Conservation (phyloP, 2,329 filamentous ascomycete genomes). For the Saccharata proteae region DNA sequence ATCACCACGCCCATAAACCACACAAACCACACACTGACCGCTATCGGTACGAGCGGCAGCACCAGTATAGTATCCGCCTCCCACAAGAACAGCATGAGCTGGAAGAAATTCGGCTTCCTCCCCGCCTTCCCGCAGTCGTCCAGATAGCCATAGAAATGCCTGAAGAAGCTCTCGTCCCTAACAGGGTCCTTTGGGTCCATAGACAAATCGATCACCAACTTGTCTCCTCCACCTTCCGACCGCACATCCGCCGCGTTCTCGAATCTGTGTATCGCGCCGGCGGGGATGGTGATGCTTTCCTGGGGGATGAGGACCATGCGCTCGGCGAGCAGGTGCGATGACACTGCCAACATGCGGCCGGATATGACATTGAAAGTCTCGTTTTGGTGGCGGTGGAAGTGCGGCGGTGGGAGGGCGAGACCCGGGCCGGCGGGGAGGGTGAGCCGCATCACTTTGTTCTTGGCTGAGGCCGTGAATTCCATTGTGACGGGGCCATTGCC, state of each 20-base stretch:
- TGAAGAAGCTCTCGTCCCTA: slow-evolving; percentile 7
- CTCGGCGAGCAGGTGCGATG: not conserved
- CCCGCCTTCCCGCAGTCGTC: slow-evolving; percentile 3
- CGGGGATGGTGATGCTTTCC: slow-evolving; percentile 4
- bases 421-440: slow-evolving; percentile 1
- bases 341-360: slow-evolving; percentile 3
- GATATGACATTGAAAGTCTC: slow-evolving; percentile 3
- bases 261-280: slow-evolving; percentile 6
- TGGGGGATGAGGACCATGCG: not conserved
- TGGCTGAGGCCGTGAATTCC: slow-evolving; percentile 1
- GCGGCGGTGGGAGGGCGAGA: slow-evolving; percentile 1
- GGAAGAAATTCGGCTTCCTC: slow-evolving; percentile 3
- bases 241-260: slow-evolving; percentile 5
- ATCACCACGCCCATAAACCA: slow-evolving; percentile 3
- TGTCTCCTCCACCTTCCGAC: not conserved
- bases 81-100: slow-evolving; percentile 7
- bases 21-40: slow-evolving; percentile 2
- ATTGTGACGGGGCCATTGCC: slow-evolving; percentile 4
- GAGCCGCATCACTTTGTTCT: slow-evolving; percentile 1
- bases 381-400: slow-evolving; percentile 5
- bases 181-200: slow-evolving; percentile 6
- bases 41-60: slow-evolving; percentile 3
- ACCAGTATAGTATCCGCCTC: slow-evolving; percentile 5
- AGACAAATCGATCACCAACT: slow-evolving; percentile 4
- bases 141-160: slow-evolving; percentile 7